These are phyloP conservation scores for Leccinellum albellum DNA, from an alignment of 768 basidiomycete genomes.

Conservation along the genomic window DNA sequence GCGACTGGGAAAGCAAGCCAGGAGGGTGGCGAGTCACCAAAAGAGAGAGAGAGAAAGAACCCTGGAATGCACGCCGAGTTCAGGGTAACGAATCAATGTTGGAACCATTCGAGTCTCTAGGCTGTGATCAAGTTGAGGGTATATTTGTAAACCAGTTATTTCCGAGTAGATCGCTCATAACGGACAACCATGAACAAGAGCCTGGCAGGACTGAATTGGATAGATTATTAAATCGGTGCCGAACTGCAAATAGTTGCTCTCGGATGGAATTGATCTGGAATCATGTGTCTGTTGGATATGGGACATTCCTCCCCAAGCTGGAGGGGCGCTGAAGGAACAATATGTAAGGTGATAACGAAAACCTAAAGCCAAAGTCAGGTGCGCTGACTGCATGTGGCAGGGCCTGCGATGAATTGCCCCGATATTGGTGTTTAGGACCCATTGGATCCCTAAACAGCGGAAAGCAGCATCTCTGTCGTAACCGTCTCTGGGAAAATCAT, in stretches of 20 bases:
- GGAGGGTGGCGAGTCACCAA: not conserved
- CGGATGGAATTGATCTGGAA: not conserved
- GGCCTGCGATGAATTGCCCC: not conserved
- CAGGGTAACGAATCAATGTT: not conserved
- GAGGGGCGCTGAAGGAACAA: not conserved
- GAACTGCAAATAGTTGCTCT: not conserved
- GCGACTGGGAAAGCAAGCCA: not conserved
- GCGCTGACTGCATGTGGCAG: not conserved
- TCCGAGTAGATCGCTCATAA: not conserved
- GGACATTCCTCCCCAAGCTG: not conserved
- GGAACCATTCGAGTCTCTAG: not conserved
- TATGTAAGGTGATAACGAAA: not conserved
- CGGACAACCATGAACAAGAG: not conserved
- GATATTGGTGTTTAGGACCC: not conserved
- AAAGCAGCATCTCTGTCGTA: not conserved
- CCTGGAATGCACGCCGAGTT: not conserved
- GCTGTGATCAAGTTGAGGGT: not conserved
- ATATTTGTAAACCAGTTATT: not conserved
- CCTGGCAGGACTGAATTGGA: not conserved
- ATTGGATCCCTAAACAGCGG: not conserved
- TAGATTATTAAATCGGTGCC: not conserved
- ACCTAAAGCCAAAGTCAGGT: not conserved
- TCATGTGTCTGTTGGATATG: not conserved
- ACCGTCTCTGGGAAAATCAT: slow-evolving; percentile 1
- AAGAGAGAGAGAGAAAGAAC: not conserved